Evolutionary conservation across 352 stramenopile species (phyloP).

Genomic region (Pythium monospermum): DNA sequence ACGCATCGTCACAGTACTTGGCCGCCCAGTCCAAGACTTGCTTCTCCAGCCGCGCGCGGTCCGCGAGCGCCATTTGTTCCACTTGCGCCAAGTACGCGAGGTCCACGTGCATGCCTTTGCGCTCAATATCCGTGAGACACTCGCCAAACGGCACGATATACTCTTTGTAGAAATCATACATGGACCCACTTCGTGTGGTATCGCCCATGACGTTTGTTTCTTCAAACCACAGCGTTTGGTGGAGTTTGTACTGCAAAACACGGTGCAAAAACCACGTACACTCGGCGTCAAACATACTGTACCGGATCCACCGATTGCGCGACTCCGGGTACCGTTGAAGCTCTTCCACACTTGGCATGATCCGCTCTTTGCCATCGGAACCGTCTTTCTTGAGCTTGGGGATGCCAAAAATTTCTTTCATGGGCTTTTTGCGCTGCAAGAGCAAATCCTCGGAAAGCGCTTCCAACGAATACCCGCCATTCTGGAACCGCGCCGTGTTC

Average conservation of each 20-base stretch:
- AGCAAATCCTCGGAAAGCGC: conserved; percentile 87
- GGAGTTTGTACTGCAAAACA: conserved; percentile 86
- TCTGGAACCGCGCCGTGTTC: conserved; percentile 79
- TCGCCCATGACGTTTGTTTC: conserved; percentile 19
- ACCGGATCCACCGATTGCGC: conserved; percentile 92
- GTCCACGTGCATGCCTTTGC: conserved; percentile 90
- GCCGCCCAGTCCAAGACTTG: conserved; percentile 91
- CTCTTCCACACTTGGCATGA: conserved; percentile 75
- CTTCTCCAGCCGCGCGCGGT: conserved; percentile 74
- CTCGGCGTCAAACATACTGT: conserved; percentile 96
- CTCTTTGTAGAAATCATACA: conserved; percentile 97
- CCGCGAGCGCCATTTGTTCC: conserved; percentile 87
- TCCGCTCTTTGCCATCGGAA: conserved; percentile 78
- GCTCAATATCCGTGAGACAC: conserved; percentile 98
- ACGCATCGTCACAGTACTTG: conserved; percentile 90
- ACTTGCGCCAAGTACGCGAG: conserved; percentile 89
- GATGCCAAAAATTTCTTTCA: conserved; percentile 98
- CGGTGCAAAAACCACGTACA: conserved; percentile 95
- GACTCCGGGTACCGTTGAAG: conserved; percentile 85
- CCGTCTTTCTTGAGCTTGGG: conserved; percentile 95
- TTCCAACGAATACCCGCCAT: conserved; percentile 94
- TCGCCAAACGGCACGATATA: conserved; percentile 98
- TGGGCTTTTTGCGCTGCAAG: conserved; percentile 90
- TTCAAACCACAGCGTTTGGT: conserved; percentile 87
- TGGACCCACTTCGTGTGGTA: conserved; percentile 37